A percentile compares a stretch with the other conserved stretches of the same genome.
Evolutionary conservation across 139 green algal genomes (phyloP).

Genomic region (Chlorella sp.): DNA sequence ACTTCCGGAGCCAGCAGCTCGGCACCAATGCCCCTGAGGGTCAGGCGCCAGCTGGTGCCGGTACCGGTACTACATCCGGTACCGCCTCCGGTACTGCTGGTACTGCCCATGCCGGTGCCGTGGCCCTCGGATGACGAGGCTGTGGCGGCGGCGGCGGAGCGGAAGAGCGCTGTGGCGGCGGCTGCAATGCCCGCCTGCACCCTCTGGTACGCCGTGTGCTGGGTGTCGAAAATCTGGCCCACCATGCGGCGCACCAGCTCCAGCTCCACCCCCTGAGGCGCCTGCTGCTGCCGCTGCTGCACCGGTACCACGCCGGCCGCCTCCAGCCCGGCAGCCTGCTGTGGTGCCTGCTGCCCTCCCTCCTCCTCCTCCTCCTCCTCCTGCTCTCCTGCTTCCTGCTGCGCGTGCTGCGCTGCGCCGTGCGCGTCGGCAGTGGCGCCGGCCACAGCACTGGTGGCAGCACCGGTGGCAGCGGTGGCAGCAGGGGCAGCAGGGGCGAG

Average conservation of each 20-base stretch:
- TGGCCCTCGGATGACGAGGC: neutral
- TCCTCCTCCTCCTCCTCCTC: neutral
- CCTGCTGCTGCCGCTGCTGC: slow-evolving; percentile 11
- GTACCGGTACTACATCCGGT: neutral
- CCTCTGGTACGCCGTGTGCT: slow-evolving; percentile 71
- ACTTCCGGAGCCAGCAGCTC: neutral
- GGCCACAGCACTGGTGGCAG: too few relatives aligned
- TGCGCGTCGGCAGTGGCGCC: too few relatives aligned
- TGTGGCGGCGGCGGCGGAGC: neutral
- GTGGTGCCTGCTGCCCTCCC: neutral
- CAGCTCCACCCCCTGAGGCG: neutral
- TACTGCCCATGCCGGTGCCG: neutral
- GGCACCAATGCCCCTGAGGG: slow-evolving; percentile 13
- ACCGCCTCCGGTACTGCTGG: neutral
- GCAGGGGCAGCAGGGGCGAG: too few relatives aligned
- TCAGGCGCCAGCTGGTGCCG: neutral
- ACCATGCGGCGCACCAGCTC: slow-evolving; percentile 42
- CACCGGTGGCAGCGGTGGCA: too few relatives aligned
- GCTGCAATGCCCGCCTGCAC: slow-evolving; percentile 29
- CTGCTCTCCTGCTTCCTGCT: neutral
- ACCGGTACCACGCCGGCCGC: neutral
- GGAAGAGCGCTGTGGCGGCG: neutral
- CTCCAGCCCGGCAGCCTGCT: neutral
- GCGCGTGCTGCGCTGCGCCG: neutral
- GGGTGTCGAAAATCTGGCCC: slow-evolving; percentile 63